Conservation (phyloP, 2,329 filamentous ascomycete species). For the Penicillium sp. region DNA sequence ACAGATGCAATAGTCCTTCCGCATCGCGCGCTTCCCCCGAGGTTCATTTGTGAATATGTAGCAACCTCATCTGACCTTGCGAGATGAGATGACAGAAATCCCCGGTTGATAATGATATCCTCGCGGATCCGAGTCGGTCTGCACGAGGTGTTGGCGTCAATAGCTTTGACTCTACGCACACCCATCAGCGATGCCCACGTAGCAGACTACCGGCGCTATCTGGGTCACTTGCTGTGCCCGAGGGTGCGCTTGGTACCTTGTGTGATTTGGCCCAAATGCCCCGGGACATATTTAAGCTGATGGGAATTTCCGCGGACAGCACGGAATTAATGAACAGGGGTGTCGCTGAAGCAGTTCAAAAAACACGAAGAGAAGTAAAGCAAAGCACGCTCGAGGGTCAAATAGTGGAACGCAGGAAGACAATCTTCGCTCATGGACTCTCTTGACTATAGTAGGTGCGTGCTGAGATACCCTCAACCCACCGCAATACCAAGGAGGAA, state of each 20-base stretch:
- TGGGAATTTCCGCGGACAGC: background rate
- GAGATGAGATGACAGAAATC: background rate
- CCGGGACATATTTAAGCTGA: slow-evolving; percentile 10
- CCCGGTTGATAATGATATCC: background rate
- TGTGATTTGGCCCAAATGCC: slow-evolving; percentile 8
- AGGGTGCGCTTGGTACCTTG: slow-evolving; percentile 6
- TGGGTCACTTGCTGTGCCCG: slow-evolving; percentile 22
- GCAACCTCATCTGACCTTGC: background rate
- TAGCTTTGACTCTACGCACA: slow-evolving; percentile 13
- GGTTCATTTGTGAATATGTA: background rate
- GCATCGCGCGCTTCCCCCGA: background rate
- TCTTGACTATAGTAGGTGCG: slow-evolving; percentile 41
- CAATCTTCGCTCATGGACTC: slow-evolving; percentile 30
- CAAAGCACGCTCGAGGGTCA: too few species aligned
- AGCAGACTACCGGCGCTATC: slow-evolving; percentile 31
- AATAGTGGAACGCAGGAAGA: background rate
- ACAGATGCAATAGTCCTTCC: background rate
- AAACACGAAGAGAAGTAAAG: background rate
- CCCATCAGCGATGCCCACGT: slow-evolving; percentile 42
- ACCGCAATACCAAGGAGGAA: background rate
- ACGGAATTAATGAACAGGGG: background rate
- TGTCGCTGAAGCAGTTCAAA: too few species aligned
- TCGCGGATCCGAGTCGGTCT: slow-evolving; percentile 16
- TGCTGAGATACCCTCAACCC: slow-evolving; percentile 2
- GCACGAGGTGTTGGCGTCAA: slow-evolving; percentile 18